phyloP scores from a whole-genome alignment of 257 asterid species.

The Scutellaria galericulata region DNA sequence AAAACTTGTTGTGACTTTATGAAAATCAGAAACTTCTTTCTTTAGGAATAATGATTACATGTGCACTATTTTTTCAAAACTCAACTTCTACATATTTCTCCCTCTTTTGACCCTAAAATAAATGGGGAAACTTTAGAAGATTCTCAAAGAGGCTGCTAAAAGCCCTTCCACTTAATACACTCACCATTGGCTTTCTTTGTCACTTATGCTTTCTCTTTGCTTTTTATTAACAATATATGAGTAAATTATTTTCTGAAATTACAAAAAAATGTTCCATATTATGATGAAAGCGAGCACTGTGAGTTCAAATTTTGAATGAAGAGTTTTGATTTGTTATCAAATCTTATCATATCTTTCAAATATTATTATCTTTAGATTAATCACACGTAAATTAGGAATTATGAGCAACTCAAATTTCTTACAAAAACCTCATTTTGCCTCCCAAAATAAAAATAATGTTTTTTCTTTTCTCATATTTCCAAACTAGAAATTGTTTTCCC shows the following conservation, averaged over 20 bases:
- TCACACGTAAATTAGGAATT: no score
- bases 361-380: no score
- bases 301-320: no score
- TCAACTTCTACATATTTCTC: slow-evolving; percentile 17
- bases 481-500: background rate
- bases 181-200: slow-evolving; percentile 1
- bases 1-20: background rate
- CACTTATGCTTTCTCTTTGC: background rate
- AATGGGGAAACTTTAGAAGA: slow-evolving; percentile 39
- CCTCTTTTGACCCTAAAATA: slow-evolving; percentile 36
- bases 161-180: slow-evolving; percentile 37
- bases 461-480: background rate
- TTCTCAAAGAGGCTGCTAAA: slow-evolving; percentile 38
- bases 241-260: no score
- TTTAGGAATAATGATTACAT: slow-evolving; percentile 30
- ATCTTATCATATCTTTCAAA: no score
- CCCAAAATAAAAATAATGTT: background rate
- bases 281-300: no score
- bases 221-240: background rate
- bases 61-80: slow-evolving; percentile 24
- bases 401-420: slow-evolving; percentile 10
- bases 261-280: no score
- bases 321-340: no score
- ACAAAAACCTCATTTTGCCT: slow-evolving; percentile 21
- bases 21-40: slow-evolving; percentile 28